Evolutionary conservation across 2,329 filamentous ascomycete species (phyloP).

Genomic region (Stemphylium lycopersici): DNA sequence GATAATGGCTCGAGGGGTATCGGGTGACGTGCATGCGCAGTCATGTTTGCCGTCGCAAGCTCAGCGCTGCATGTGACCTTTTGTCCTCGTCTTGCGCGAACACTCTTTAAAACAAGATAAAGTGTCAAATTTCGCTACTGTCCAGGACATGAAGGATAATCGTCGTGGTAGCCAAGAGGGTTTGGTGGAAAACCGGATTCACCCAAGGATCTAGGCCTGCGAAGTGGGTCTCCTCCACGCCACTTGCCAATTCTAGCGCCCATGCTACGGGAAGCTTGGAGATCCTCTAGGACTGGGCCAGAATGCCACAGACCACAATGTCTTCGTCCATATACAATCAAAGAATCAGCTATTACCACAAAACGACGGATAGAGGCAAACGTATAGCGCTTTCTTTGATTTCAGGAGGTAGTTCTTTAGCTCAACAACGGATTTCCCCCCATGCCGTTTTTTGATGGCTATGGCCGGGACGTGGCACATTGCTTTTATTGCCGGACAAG

Average conservation of each 20-base stretch:
- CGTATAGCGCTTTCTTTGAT: too few relatives aligned
- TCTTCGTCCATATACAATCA: too few relatives aligned
- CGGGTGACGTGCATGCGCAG: background rate
- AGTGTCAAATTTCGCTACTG: background rate
- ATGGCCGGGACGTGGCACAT: too few relatives aligned
- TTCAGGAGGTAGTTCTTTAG: too few relatives aligned
- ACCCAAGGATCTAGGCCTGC: constrained; percentile 2
- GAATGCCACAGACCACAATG: too few relatives aligned
- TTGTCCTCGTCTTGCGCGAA: constrained; percentile 5
- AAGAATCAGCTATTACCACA: too few relatives aligned
- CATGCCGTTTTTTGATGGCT: too few relatives aligned
- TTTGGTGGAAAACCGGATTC: constrained; percentile 4
- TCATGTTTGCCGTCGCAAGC: background rate
- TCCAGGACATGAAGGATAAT: constrained; percentile 3
- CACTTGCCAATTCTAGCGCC: constrained; percentile 4
- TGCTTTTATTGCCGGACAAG: too few relatives aligned
- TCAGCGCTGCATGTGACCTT: constrained; percentile 3
- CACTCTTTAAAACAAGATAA: background rate
- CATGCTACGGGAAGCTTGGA: background rate
- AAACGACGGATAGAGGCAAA: too few relatives aligned
- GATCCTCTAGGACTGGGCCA: background rate
- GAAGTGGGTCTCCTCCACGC: constrained; percentile 7
- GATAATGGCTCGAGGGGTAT: background rate
- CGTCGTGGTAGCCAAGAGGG: background rate
- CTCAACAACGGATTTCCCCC: too few relatives aligned